These are phyloP conservation scores for Westerdykella aurantiaca DNA, from an alignment of 2,329 filamentous ascomycete genomes.

Conservation along the genomic window DNA sequence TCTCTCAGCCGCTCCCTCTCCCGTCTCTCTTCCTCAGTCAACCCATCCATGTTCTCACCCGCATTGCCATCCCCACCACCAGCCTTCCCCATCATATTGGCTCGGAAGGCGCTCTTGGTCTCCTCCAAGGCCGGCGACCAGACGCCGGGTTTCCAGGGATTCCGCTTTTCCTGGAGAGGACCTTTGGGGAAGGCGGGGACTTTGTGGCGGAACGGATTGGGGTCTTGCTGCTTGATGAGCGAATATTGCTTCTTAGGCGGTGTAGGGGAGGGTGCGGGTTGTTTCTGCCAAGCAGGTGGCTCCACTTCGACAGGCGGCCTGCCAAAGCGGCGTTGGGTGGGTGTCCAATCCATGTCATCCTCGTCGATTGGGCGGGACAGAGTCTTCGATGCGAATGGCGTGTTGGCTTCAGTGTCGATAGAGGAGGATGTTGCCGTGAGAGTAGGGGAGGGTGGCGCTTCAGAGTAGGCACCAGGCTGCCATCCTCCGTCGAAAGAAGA, in stretches of 20 bases:
- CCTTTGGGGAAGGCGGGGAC: conserved; percentile 62
- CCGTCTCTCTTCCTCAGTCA: conserved; percentile 3
- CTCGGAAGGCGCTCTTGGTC: conserved; percentile 46
- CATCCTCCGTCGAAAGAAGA: conserved; percentile 32
- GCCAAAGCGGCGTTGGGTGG: conserved; percentile 43
- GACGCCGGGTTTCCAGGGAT: conserved; percentile 48
- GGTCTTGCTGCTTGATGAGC: conserved; percentile 28
- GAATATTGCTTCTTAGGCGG: conserved; percentile 10
- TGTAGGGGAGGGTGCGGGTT: not conserved
- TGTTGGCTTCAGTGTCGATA: conserved; percentile 22
- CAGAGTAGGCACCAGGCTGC: not conserved
- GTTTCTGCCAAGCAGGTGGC: not conserved
- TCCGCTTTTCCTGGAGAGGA: conserved; percentile 57
- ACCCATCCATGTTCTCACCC: not conserved
- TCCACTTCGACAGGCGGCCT: not conserved
- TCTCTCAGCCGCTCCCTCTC: conserved; percentile 15
- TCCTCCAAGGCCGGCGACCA: conserved; percentile 48
- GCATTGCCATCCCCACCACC: not conserved
- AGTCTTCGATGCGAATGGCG: conserved; percentile 13
- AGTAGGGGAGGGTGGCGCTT: conserved; percentile 29
- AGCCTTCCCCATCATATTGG: conserved; percentile 24
- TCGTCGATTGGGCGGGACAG: conserved; percentile 16
- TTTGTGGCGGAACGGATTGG: conserved; percentile 61
- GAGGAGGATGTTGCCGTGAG: conserved; percentile 19
- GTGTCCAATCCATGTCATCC: conserved; percentile 71